phyloP scores from a whole-genome alignment of 805 yeast species.

The Candida awuae region DNA sequence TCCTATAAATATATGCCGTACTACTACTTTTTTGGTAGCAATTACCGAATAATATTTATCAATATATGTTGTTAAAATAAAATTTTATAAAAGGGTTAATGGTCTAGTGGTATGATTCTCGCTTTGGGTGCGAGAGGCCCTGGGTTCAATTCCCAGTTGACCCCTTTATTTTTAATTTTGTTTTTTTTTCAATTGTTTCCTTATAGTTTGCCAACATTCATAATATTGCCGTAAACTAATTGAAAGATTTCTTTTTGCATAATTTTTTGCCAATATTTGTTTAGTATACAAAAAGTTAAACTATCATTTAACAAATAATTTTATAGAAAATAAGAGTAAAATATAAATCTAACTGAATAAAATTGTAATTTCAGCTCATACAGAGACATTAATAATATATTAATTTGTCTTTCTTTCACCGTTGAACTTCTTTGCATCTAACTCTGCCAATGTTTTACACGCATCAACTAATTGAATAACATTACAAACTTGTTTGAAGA shows the following conservation, averaged over 20 bases:
- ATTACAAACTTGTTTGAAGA: constrained; percentile 84
- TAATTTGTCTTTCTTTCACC: constrained; percentile 7
- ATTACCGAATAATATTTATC: too few relatives aligned
- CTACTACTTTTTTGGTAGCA: too few relatives aligned
- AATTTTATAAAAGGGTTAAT: constrained; percentile 19
- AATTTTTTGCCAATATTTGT: too few relatives aligned
- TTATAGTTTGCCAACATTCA: background rate
- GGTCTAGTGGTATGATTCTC: constrained; percentile 53
- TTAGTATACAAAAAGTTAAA: too few relatives aligned
- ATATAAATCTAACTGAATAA: too few relatives aligned
- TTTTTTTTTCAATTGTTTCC: background rate
- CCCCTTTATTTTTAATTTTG: constrained; percentile 21
- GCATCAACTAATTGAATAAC: constrained; percentile 85
- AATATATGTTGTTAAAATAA: too few relatives aligned
- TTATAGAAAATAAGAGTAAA: background rate
- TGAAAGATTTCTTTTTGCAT: too few relatives aligned
- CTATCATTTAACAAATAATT: too few relatives aligned
- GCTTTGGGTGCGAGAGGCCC: constrained; percentile 52
- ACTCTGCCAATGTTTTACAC: constrained; percentile 65
- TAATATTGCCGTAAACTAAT: too few relatives aligned
- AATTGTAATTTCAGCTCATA: too few relatives aligned
- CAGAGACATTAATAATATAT: background rate
- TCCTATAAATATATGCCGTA: too few relatives aligned
- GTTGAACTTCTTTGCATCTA: constrained; percentile 50
- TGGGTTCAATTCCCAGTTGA: constrained; percentile 46